Evolutionary conservation across 208 protist genomes (phyloP).

Genomic region (Balamuthia mandrillaris): DNA sequence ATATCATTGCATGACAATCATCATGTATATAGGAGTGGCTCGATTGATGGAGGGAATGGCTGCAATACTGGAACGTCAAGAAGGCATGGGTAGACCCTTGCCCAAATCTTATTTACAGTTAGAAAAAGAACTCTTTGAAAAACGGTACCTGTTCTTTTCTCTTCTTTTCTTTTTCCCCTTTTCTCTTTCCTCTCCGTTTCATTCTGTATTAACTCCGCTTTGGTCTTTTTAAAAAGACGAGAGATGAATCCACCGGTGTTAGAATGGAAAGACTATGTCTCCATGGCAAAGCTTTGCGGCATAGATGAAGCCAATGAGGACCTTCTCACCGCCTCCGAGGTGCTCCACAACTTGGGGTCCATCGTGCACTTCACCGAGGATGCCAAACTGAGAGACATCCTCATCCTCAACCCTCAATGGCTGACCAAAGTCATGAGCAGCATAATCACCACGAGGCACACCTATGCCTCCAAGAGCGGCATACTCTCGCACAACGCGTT

Average conservation of each 20-base stretch:
- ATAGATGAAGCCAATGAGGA: background rate
- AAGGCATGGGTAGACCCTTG: background rate
- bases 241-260: background rate
- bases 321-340: background rate
- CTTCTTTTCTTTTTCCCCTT: too few relatives aligned
- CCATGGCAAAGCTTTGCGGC: background rate
- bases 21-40: background rate
- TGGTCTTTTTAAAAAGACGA: background rate
- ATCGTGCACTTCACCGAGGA: constrained; percentile 25
- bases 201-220: too few relatives aligned
- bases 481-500: background rate
- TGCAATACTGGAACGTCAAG: background rate
- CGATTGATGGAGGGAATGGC: too few relatives aligned
- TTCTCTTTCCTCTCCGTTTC: too few relatives aligned
- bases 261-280: background rate
- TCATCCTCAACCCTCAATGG: constrained; percentile 53
- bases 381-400: constrained; percentile 36
- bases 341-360: constrained; percentile 37
- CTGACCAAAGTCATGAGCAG: constrained; percentile 51
- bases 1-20: background rate
- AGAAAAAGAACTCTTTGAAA: too few relatives aligned
- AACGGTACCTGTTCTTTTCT: too few relatives aligned
- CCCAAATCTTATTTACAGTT: background rate
- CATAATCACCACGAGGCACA: constrained; percentile 48
- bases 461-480: constrained; percentile 27